Evolutionary conservation across 2,329 filamentous ascomycete species (phyloP), one percentile per base, ranked within the genome.

Genomic region (Microcyclosporella mali): DNA sequence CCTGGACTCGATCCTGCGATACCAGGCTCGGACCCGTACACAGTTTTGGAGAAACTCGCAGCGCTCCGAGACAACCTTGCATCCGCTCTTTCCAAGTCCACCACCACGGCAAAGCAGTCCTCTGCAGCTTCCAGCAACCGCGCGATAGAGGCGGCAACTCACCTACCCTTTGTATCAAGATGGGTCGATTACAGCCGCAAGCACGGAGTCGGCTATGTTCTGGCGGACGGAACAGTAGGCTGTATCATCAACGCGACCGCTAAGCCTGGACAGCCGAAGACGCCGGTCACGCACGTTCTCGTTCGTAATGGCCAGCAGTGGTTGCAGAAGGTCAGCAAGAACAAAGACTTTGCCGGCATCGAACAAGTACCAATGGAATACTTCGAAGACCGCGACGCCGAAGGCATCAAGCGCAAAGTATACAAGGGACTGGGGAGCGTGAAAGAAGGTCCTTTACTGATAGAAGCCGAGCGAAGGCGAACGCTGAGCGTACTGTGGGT

Each of bases 181-280:
- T 92, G 86, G 86, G 86, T 92, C 6, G 86, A 92, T 61, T 92
- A 92, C 63, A 88, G 85, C 46, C 87, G 88, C 65, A 88, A 88
- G 61, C 88, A 88, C 61, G 86, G 86, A 10, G 74, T 92, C 12
- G 86, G 86, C 28, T 92, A 90, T 58, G 87, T 90, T 45, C 70
- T 92, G 41, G 86, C 86, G 49, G 84, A 90, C 52, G 85, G 86
- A 21, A 88, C 81, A 49, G 81, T 89, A 15, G 86, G 85, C 12
- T 88, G 84, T 32, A 66, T 76, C 40, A 65, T 71, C 48, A 73
- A 71, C 41, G 70, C 68, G n/a, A 67, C 67, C 14, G 33, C 61
- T 53, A 66, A 52, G 18, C 34, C 43, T 8, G 40, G 40, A 4
- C 43, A 49, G 14, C 41, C 55, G 16, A 42, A 54, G 10, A 67